Conservation (phyloP, 768 basidiomycete genomes). For the Leccinum rimulosum region DNA sequence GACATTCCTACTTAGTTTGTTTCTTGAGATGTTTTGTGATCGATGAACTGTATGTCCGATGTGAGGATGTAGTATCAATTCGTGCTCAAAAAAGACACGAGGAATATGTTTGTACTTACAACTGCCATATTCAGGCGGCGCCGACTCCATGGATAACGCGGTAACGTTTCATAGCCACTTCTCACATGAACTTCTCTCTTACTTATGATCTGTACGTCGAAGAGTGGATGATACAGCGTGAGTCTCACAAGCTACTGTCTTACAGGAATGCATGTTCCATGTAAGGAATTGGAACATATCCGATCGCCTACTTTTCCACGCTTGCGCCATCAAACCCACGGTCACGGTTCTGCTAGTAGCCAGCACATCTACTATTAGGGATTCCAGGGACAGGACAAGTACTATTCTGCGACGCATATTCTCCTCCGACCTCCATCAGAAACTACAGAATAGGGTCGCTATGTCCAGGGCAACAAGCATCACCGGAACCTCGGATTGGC, state of each 20-base stretch:
- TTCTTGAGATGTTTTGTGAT: not conserved
- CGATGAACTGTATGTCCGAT: not conserved
- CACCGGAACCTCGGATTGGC: slow-evolving; percentile 16
- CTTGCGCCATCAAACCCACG: not conserved
- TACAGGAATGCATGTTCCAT: too few species aligned
- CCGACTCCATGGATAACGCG: too few species aligned
- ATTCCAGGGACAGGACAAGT: not conserved
- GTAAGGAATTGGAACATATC: not conserved
- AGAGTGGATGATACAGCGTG: not conserved
- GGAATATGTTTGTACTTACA: not conserved
- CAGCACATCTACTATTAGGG: not conserved
- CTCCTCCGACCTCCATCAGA: not conserved
- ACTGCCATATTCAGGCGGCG: not conserved
- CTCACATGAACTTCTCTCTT: too few species aligned
- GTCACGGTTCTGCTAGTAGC: not conserved
- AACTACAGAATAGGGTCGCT: not conserved
- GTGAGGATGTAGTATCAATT: not conserved
- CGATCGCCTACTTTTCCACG: not conserved
- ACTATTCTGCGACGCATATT: not conserved
- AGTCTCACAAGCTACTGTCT: not conserved
- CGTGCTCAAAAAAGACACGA: not conserved
- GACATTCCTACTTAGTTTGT: not conserved
- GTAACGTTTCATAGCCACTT: too few species aligned
- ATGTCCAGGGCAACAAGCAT: not conserved
- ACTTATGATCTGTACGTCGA: not conserved